These are phyloP conservation scores for Carallia brachiata DNA, from an alignment of 345 rosid genomes.

Conservation along the genomic window DNA sequence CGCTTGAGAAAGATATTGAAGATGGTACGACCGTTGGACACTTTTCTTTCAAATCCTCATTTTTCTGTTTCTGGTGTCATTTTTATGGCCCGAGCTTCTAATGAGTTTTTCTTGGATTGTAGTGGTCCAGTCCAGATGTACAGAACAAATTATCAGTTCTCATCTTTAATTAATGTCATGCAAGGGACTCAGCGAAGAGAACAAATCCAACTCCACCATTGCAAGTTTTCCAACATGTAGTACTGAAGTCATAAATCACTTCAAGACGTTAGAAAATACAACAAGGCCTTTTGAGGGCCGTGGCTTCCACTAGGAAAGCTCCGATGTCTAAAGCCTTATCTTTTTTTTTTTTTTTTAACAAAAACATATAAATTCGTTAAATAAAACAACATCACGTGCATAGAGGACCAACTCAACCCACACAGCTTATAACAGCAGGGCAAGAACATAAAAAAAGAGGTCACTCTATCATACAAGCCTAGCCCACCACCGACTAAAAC, in stretches of 20 bases:
- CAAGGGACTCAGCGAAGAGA: background rate
- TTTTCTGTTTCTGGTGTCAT: conserved; percentile 62
- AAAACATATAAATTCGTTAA: too few species aligned
- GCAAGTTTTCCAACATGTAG: too few species aligned
- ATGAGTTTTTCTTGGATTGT: background rate
- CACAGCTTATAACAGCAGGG: too few species aligned
- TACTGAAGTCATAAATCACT: background rate
- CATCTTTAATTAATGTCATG: background rate
- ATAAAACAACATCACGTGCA: too few species aligned
- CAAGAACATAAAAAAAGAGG: too few species aligned
- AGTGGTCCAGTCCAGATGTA: background rate
- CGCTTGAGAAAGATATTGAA: conserved; percentile 61
- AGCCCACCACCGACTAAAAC: too few species aligned
- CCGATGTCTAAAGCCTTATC: too few species aligned
- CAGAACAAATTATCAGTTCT: background rate
- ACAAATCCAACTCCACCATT: background rate
- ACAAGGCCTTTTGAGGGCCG: background rate
- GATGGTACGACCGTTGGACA: conserved; percentile 65
- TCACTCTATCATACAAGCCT: too few species aligned
- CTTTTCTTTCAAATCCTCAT: conserved; percentile 74
- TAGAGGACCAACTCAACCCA: too few species aligned
- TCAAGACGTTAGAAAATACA: background rate
- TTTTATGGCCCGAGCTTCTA: conserved; percentile 38
- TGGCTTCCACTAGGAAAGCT: too few species aligned
- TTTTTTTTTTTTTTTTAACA: too few species aligned